Evolutionary conservation across 441 rosid genomes (phyloP), one percentile per base, ranked within the genome.

Genomic region (Dalechampia spathulata): DNA sequence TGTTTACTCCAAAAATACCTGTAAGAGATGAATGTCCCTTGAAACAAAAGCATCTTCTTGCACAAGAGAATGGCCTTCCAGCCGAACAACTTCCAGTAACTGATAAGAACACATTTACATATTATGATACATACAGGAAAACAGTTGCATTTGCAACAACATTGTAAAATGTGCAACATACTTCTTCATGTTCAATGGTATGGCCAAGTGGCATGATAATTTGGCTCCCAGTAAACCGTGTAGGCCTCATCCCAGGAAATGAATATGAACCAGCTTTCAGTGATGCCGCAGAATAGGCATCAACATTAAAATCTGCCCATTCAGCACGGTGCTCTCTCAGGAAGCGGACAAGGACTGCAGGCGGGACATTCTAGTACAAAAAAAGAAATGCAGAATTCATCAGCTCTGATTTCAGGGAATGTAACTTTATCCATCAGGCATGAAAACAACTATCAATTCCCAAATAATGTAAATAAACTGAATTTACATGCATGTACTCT

Each of bases 261-360:
- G 95, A 84, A 78, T 76, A 90, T 25, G 88, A 64, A 52, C 91
- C 83, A 10, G 96, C 76, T 65, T 90, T 90, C 57, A 87, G 65
- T 5, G 91, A 82, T 0, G 95, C 85, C 15, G 97, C 96, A n/a
- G 90, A 83, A 73, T 87, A 94, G 22, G 99, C 96, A 68, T 94
- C 99, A 58, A 94, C 94, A 44, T 84, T 87, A 73, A 83, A 90
- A 73, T 90, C 99, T 64, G 98, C 99, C 99, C 99, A 94, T 59
- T 94, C 97, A 0, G 97, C 86, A 2, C 96, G 96, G 57, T 94
- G 99, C 75, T 94, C 99, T 71, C 97, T 80, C 32, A 94, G 73
- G 66, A 94, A 94, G 47, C 96, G 94, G 15, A 94, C 90, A 59
- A 94, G 72, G 51, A 87, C 87, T 34, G 95, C 96, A 54, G 99